A percentile compares a stretch with the other conserved stretches of the same genome.
Conservation (phyloP, 139 green algal species). For the Chlorella sorokiniana region DNA sequence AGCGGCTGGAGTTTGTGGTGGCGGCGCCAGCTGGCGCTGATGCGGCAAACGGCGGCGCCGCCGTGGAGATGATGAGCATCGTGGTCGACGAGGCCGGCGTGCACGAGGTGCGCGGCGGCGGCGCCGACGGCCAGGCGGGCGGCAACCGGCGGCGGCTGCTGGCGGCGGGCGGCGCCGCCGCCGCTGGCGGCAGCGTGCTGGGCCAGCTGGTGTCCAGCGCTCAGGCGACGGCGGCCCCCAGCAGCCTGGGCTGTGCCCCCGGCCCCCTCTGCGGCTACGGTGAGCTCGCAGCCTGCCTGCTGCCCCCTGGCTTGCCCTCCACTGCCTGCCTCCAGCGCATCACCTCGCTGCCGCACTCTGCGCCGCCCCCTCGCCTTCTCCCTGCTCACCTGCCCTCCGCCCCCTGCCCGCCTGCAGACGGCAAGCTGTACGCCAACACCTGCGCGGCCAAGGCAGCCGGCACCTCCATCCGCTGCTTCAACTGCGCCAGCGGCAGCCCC, state of each 20-base stretch:
- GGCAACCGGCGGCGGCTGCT: background rate
- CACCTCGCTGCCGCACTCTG: conserved; percentile 10
- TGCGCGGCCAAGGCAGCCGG: background rate
- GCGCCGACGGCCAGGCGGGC: background rate
- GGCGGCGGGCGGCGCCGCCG: background rate
- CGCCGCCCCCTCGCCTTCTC: background rate
- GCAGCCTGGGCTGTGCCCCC: no score
- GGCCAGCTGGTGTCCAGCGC: background rate
- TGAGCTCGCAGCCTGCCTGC: no score
- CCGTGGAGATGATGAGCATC: conserved; percentile 1
- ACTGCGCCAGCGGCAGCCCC: no score
- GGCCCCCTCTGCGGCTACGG: no score
- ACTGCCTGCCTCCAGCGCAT: no score
- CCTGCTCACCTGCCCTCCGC: background rate
- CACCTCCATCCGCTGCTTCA: conserved; percentile 7
- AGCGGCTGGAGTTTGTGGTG: conserved; percentile 8
- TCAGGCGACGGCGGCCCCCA: background rate
- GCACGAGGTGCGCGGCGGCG: conserved; percentile 10
- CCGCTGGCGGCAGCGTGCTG: background rate
- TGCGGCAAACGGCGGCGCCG: background rate
- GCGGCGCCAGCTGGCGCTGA: background rate
- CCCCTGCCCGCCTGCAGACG: background rate
- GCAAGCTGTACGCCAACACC: background rate
- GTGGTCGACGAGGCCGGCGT: conserved; percentile 1
- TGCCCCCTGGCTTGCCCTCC: no score